phyloP scores from a whole-genome alignment of 177 flowering plant species.

The Vitis hybrid region DNA sequence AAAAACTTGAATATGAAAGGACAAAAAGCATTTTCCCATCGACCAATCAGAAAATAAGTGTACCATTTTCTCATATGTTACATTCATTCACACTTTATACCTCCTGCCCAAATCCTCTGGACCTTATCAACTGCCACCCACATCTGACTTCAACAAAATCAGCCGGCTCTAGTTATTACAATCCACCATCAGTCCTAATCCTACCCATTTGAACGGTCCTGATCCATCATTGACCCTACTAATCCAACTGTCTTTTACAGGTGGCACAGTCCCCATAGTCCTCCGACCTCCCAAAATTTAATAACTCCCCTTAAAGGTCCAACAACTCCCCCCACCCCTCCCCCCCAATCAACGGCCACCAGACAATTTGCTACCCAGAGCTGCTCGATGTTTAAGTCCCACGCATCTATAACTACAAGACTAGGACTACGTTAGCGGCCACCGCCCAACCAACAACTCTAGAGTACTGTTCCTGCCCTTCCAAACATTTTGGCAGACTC shows the following conservation, averaged over 20 bases:
- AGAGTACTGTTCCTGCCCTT: too few species aligned
- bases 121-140: conserved; percentile 18
- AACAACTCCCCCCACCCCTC: not conserved
- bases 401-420: not conserved
- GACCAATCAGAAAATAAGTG: too few species aligned
- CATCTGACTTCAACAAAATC: not conserved
- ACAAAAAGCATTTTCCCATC: too few species aligned
- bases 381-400: conserved; percentile 17
- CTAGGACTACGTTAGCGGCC: not conserved
- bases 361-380: not conserved
- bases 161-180: not conserved
- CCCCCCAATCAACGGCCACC: not conserved
- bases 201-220: conserved; percentile 5
- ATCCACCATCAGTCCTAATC: not conserved
- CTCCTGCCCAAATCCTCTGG: not conserved
- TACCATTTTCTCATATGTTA: too few species aligned
- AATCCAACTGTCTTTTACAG: conserved; percentile 1
- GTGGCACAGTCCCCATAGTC: conserved; percentile 3
- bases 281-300: not conserved
- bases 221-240: not conserved
- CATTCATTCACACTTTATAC: not conserved
- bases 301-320: not conserved
- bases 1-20: too few species aligned
- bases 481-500: not conserved
- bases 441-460: not conserved